Percentiles rank a stretch among this genome's conserved stretches.
Evolutionary conservation across 1,284 basidiomycete species (phyloP).

Genomic region (Malassezia arunalokei): DNA sequence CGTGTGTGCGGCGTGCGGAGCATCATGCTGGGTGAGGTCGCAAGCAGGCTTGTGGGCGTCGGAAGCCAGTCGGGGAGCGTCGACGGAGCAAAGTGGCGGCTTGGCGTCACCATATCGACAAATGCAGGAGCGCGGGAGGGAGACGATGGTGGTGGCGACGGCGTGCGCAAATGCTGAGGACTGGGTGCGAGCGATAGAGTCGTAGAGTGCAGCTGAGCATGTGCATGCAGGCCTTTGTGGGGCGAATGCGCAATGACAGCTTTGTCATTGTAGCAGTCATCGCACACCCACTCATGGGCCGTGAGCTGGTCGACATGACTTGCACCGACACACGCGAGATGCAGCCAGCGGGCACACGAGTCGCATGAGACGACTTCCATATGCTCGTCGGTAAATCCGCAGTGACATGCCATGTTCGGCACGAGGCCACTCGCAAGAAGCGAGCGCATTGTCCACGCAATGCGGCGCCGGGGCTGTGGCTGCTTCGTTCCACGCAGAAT

Average conservation of each 20-base stretch:
- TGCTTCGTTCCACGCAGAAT: background rate
- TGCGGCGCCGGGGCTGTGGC: background rate
- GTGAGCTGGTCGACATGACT: conserved; percentile 12
- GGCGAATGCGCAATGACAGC: conserved; percentile 1
- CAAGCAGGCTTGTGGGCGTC: conserved; percentile 10
- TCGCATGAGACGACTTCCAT: conserved; percentile 18
- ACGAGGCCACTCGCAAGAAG: conserved; percentile 7
- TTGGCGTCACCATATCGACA: conserved; percentile 10
- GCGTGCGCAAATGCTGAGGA: conserved; percentile 6
- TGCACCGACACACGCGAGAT: conserved; percentile 13
- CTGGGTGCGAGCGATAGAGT: conserved; percentile 15
- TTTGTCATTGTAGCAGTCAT: conserved; percentile 14
- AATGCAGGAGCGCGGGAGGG: background rate
- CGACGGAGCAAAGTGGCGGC: conserved; percentile 9
- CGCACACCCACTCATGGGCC: conserved; percentile 12
- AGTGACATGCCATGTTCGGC: conserved; percentile 13
- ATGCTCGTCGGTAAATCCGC: conserved; percentile 13
- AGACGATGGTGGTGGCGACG: conserved; percentile 7
- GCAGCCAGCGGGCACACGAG: conserved; percentile 13
- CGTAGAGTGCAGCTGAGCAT: background rate
- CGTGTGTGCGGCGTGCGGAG: background rate
- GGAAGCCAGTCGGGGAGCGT: conserved; percentile 1
- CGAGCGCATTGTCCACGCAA: conserved; percentile 1
- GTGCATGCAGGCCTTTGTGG: background rate
- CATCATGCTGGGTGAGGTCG: background rate